Conservation (phyloP, 108 stramenopile species). For the Cyclotella kingstonii region DNA sequence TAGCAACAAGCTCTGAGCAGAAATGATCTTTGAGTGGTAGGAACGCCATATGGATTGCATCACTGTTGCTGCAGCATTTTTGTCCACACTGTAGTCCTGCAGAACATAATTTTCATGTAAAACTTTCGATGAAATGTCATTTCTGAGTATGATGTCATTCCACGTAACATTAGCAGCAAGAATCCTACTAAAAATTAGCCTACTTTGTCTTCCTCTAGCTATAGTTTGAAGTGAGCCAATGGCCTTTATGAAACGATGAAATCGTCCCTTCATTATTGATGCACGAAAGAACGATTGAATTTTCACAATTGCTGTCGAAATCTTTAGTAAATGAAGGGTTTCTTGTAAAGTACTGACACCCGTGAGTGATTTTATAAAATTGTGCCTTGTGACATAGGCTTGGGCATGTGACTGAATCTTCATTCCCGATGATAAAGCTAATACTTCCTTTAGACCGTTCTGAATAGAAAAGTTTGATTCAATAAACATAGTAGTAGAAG, state of each 20-base stretch:
- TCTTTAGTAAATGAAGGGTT: not conserved
- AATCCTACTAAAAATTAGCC: constrained; percentile 4
- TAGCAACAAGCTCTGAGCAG: constrained; percentile 7
- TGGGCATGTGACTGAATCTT: constrained; percentile 6
- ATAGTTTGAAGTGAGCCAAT: constrained; percentile 1
- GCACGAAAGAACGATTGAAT: constrained; percentile 16
- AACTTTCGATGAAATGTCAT: not conserved
- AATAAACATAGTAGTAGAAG: not conserved
- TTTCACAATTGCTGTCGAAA: not conserved
- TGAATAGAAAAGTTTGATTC: no score
- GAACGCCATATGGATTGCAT: constrained; percentile 7
- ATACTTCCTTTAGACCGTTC: no score
- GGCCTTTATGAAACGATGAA: not conserved
- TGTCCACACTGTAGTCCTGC: not conserved
- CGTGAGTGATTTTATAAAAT: not conserved
- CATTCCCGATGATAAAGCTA: not conserved
- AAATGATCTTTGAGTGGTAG: constrained; percentile 5
- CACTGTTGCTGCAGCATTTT: not conserved
- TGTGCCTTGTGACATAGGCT: not conserved
- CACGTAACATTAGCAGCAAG: constrained; percentile 9
- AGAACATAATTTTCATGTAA: not conserved
- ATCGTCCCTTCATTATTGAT: not conserved
- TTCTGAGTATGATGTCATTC: constrained; percentile 6
- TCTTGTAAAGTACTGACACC: constrained; percentile 3
- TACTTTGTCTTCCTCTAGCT: constrained; percentile 1